Conservation (phyloP, 306 rosid genomes). For the Lathyrus aphaca region DNA sequence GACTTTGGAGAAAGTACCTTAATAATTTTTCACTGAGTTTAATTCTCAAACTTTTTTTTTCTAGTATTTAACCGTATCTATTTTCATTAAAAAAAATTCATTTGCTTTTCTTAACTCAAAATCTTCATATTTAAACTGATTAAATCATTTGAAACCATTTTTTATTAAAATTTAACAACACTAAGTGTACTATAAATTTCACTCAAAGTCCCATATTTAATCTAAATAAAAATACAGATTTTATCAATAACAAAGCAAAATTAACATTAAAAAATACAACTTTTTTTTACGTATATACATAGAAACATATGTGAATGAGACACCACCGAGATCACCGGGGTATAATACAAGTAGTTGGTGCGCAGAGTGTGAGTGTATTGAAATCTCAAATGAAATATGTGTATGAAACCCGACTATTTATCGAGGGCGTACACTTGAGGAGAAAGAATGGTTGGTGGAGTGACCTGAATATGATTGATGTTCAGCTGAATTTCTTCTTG, state of each 20-base stretch:
- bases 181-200: neutral
- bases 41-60: neutral
- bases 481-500: constrained; percentile 34
- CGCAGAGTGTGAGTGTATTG: neutral
- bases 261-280: neutral
- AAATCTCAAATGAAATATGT: neutral
- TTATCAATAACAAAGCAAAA: neutral
- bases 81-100: no score
- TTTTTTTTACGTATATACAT: neutral
- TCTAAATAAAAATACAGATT: neutral
- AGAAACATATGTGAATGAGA: neutral
- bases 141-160: neutral
- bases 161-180: neutral
- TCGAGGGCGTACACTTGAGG: constrained; percentile 41
- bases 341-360: neutral
- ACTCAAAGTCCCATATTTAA: neutral
- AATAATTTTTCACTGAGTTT: neutral
- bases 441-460: constrained; percentile 38
- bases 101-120: neutral
- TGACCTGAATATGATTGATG: constrained; percentile 37
- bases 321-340: neutral
- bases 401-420: constrained; percentile 23
- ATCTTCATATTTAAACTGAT: neutral
- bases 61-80: no score
- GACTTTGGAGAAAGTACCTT: neutral